Base-by-base conservation (phyloP, 177 flowering plant species). In the Vitis hybrid region DNA sequence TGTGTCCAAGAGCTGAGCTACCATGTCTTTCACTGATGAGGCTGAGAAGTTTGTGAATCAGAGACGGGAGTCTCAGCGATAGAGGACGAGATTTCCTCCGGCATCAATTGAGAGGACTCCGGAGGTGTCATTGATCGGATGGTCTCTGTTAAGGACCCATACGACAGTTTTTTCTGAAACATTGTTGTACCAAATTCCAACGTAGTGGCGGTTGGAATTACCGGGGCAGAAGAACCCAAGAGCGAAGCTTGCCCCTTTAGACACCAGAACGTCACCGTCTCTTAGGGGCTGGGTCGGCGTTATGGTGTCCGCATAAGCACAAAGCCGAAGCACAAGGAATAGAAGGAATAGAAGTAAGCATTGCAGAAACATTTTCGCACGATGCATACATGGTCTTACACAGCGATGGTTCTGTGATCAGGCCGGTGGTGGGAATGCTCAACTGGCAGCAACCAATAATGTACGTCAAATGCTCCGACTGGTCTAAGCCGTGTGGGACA, bases 211-310 rank as follows among this genome's bases (percentile, higher is more conserved):
- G 12, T n/a, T 67, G 2, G 81, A 75, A 48, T 67, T 78, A 1
- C 71, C 81, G 10, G 83, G 83, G 45, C 61, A 74, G 81, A 84
- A 84, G 82, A 84, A 84, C 0, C 83, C 85, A 1, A 81, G 65
- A 0, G 72, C 76, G 51, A 74, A 81, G 18, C 0, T 71, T 12
- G 49, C 6, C 1, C 65, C 68, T 0, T 8, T 11, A 1, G 84
- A 81, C 58, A 79, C 26, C 1, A 78, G 39, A 9, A 72, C 18
- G 12, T 72, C 69, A 3, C 80, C 84, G 18, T 78, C 86, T 48
- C 31, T 64, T 10, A 82, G 13, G 22, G 76, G 14, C 3, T 77
- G 63, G 60, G 31, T 63, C 2, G 12, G 16, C 0, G 52, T 51
- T 19, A 82, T 66, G 60, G 75, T 71, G 59, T 73, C 74, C 7